Evolutionary conservation across 768 basidiomycete genomes (phyloP).

Genomic region (Kwoniella dejecticola): DNA sequence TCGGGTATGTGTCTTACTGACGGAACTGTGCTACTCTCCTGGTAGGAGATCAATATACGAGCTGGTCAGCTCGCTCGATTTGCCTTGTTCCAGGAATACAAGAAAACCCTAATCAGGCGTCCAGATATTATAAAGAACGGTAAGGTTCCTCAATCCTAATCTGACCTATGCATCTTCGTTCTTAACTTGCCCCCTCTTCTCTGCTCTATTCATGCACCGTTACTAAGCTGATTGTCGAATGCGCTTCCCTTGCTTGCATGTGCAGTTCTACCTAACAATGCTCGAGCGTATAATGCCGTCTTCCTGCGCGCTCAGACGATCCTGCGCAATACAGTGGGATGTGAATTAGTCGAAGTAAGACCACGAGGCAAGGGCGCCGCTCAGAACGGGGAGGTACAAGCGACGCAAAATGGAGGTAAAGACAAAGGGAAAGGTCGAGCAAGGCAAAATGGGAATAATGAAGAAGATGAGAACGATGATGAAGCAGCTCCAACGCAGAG

Average conservation of each 20-base stretch:
- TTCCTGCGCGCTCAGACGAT: constrained; percentile 67
- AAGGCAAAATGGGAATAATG: constrained; percentile 57
- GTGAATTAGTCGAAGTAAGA: constrained; percentile 81
- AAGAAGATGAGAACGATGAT: constrained; percentile 59
- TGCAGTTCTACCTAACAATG: constrained; percentile 60
- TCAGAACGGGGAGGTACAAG: constrained; percentile 6
- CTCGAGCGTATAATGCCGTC: constrained; percentile 68
- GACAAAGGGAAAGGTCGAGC: constrained; percentile 35
- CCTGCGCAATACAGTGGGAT: constrained; percentile 69
- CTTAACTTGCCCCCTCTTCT: no score
- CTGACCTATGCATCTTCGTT: no score
- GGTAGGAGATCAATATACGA: constrained; percentile 67
- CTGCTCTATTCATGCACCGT: no score
- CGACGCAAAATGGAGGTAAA: constrained; percentile 20
- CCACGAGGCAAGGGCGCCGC: constrained; percentile 22
- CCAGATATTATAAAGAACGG: constrained; percentile 90
- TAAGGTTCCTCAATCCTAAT: constrained; percentile 37
- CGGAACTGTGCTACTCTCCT: neutral
- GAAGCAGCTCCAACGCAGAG: constrained; percentile 56
- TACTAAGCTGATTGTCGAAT: no score
- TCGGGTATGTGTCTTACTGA: neutral
- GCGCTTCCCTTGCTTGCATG: no score
- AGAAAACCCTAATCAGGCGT: constrained; percentile 66
- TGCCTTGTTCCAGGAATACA: constrained; percentile 78
- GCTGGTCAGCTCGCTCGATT: constrained; percentile 74